Evolutionary conservation across 2,329 filamentous ascomycete genomes (phyloP), one percentile per base, ranked within the genome.

Genomic region (Cryphonectria naterciae): DNA sequence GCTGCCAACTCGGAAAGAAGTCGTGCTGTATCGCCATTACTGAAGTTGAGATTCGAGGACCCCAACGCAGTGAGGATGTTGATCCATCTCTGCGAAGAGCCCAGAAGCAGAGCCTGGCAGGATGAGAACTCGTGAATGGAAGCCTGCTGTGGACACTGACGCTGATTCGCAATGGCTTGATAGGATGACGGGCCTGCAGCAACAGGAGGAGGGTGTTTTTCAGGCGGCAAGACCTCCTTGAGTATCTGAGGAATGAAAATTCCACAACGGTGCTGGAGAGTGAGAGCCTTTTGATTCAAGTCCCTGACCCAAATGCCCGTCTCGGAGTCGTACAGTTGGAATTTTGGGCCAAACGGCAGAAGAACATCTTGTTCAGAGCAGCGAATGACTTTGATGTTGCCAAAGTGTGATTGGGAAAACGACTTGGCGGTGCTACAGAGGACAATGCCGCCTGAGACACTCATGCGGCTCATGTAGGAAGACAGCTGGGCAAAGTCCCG

Each of bases 11-110:
- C 85, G 1, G 80, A 79, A 1, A 93, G 76, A 0, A 91, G 74
- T 0, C 80, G 71, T 41, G 82, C 81, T 0, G 86, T 87, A 0
- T 84, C 81, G 41, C 87, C 83, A 0, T 83, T 84, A 41, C 86
- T 88, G 72, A 92, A 88, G 72, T 92, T 91, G 3, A 93, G 67
- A 71, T 87, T 78, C 0, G 85, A 83, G 0, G 85, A 83, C 0
- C 81, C 86, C 5, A 90, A 72, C 71, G 90, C 87, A 0, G 81
- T 76, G 0, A 88, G 75, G 0, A 89, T 79, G 19, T 52, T 74
- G 22, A 77, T 68, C 88, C 87, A 90, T 0, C 87, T 81, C 0
- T 83, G 79, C 13, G 80, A 74, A 2, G 79, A 80, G 0, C 86
- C 87, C 0, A 83, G 80, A 0, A 87, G 74, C 0, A 89, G 76